Base-by-base conservation (phyloP, 2,329 filamentous ascomycete species). In the Hymenoscyphus scutula region DNA sequence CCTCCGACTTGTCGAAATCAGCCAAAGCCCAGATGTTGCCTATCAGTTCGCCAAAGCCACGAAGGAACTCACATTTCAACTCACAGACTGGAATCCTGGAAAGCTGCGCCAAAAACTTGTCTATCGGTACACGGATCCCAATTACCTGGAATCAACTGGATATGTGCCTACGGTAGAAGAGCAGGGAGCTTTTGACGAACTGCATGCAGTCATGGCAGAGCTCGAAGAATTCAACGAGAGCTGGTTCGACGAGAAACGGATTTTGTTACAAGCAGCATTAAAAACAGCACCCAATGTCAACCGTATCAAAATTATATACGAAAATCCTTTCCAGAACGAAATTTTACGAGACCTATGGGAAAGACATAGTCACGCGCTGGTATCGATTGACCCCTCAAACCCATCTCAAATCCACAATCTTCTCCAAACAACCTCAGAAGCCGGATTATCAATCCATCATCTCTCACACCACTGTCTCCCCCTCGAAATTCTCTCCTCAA, bases 331-430 rank as follows among this genome's bases (percentile, higher is more conserved):
- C 11, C 30, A 38, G 8, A 56, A 56, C 23, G 34, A 38, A 8
- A 25, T 32, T 10, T 25, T 56, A 38, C 32, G 19, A 15, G 34
- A 38, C 3, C 54, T 56, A 38, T 56, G 34, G 30, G 54, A 56
- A 38, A 37, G 54, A 17, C 19, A 56, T 23, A n/a, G 17, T 13
- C 17, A 30, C 27, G 27, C 23, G 4, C 25, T 54, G 19, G 27
- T 54, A 54, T 29, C 53, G 3, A 17, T 38, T 23, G 54, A 56
- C 34, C 32, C 30, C 17, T 29, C 45, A 8, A 48, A 48, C 10
- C 45, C 27, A 10, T 37, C 19, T 37, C 54, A 56, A 56, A 29
- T 56, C 6, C 54, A 32, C 8, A 25, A 56, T n/a, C 27, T 56
- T 30, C 54, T 56, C 17, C n/a, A 23, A 25, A 32, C 54, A 32